Conservation (phyloP, 1,284 basidiomycete species). For the Sporisorium iseilematis-ciliati region DNA sequence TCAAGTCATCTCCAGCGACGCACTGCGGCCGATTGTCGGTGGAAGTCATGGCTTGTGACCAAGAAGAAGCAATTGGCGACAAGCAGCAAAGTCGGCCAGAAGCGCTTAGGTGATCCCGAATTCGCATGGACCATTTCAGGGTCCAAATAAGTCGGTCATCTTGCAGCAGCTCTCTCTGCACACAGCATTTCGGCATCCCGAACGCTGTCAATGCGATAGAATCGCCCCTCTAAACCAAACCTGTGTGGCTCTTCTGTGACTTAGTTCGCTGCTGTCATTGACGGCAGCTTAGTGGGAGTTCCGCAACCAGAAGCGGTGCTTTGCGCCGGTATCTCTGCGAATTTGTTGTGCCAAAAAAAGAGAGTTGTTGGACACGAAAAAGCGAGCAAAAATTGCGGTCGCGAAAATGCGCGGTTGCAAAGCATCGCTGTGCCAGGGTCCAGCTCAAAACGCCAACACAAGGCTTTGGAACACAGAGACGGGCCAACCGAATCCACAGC, state of each 20-base stretch:
- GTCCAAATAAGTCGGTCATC: neutral
- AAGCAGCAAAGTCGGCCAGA: neutral
- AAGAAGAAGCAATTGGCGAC: neutral
- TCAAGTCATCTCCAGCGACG: neutral
- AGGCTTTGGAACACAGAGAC: neutral
- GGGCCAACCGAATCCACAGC: neutral
- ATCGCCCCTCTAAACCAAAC: too few relatives aligned
- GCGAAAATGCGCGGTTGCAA: too few relatives aligned
- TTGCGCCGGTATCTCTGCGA: too few relatives aligned
- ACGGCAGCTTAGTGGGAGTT: too few relatives aligned
- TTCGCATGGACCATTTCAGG: slow-evolving; percentile 2
- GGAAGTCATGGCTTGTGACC: neutral
- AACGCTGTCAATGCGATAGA: too few relatives aligned
- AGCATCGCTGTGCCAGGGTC: too few relatives aligned
- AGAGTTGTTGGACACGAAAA: too few relatives aligned
- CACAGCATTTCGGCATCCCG: neutral
- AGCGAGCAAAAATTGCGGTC: too few relatives aligned
- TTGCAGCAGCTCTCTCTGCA: neutral
- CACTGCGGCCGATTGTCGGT: neutral
- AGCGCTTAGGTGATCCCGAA: neutral
- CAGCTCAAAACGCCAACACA: neutral
- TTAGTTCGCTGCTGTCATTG: too few relatives aligned
- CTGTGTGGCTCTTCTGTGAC: too few relatives aligned
- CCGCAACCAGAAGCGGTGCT: too few relatives aligned
- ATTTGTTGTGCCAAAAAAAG: too few relatives aligned